Evolutionary conservation across 1,284 basidiomycete genomes (phyloP).

Genomic region (Cutaneotrichosporon sp.): DNA sequence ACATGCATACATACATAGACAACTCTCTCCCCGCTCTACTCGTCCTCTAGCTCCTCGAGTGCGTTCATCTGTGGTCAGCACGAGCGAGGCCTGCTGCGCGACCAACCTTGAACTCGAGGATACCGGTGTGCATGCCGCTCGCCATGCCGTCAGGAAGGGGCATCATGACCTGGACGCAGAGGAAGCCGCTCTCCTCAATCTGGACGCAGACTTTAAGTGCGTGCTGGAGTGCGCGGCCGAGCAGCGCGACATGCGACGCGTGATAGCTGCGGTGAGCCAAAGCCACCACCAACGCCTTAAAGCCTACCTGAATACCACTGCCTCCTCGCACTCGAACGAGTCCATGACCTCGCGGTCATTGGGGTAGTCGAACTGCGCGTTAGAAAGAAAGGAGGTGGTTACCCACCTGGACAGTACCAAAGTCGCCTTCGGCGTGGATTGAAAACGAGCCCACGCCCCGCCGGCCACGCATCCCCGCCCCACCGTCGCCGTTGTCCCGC

Average conservation of each 20-base stretch:
- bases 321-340: conserved; percentile 68
- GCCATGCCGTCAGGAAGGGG: conserved; percentile 50
- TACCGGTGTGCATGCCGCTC: conserved; percentile 54
- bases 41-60: conserved; percentile 33
- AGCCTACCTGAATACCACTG: conserved; percentile 66
- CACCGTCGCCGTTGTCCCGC: conserved; percentile 30
- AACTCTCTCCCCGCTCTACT: neutral
- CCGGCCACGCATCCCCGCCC: neutral
- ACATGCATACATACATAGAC: neutral
- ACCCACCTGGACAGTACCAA: conserved; percentile 73
- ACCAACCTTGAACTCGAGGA: conserved; percentile 77
- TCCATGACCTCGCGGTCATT: conserved; percentile 85
- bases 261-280: conserved; percentile 59
- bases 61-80: conserved; percentile 34
- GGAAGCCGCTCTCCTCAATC: conserved; percentile 69
- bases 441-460: conserved; percentile 56
- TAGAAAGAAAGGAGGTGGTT: neutral
- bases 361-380: conserved; percentile 80
- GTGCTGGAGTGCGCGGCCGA: conserved; percentile 66
- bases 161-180: conserved; percentile 83
- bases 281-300: neutral
- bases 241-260: conserved; percentile 63
- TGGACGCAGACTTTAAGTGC: conserved; percentile 80
- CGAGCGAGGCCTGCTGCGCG: too few species aligned
- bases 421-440: conserved; percentile 69